Evolutionary conservation across 1,284 basidiomycete species (phyloP).

Genomic region (Cryptococcus sp.): DNA sequence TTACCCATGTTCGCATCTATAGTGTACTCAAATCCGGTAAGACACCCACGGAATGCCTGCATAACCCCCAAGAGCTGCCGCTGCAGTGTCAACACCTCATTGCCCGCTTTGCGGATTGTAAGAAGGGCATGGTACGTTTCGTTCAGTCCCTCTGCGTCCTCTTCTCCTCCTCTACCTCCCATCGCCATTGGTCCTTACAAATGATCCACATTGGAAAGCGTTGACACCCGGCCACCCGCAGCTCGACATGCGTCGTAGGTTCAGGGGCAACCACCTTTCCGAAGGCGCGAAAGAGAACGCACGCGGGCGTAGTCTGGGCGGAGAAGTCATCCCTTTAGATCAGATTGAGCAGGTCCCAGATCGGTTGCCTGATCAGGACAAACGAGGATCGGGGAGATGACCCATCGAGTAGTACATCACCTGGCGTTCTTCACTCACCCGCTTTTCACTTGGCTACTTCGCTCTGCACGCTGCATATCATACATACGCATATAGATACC

Average conservation of each 20-base stretch:
- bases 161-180: not conserved
- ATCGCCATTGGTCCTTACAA: no score
- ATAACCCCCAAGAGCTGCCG: conserved; percentile 36
- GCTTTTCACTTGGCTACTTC: not conserved
- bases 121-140: conserved; percentile 48
- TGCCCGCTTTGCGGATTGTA: conserved; percentile 45
- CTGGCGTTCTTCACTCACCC: no score
- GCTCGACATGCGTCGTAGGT: conserved; percentile 51
- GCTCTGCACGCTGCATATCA: not conserved
- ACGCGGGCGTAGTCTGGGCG: conserved; percentile 7
- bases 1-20: not conserved
- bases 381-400: not conserved
- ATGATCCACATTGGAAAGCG: no score
- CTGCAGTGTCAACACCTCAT: conserved; percentile 48
- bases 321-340: not conserved
- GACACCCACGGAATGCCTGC: conserved; percentile 43
- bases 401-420: not conserved
- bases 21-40: conserved; percentile 47
- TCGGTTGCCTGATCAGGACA: conserved; percentile 2
- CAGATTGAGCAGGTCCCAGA: conserved; percentile 3
- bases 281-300: conserved; percentile 22
- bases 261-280: conserved; percentile 47
- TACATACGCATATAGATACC: not conserved
- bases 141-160: not conserved
- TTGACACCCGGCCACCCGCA: conserved; percentile 10